Base-by-base conservation (phyloP, 768 basidiomycete genomes). In the Leccinum incarnatum region DNA sequence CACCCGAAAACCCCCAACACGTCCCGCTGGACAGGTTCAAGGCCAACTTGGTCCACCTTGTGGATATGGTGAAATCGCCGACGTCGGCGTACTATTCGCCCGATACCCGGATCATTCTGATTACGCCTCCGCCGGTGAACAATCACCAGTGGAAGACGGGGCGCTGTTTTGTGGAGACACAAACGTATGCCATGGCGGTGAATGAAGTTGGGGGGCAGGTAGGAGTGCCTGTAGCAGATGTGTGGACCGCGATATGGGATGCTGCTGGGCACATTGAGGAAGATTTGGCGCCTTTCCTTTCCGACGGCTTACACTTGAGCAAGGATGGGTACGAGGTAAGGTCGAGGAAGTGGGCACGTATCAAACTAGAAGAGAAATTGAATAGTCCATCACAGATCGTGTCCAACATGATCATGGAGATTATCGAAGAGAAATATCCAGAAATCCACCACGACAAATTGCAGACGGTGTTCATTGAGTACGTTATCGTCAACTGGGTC, bases 91-190 rank as follows among this genome's bases (percentile, higher is more conserved):
- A 81, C 67, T 83, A 89, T 74, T 88, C 89, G 10, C 87, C 89
- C 2, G 66, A 78, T 17, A 95, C 93, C 49, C 80, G 81, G 55
- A 81, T 96, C 65, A 75, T 97, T 54, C 78, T 98, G 56, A 83
- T 95, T 58, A 91, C 90, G 14, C 91, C 95, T 12, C 91, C 94
- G 5, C 95, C 95, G 2, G 80, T 93, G 54, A 89, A 88, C 65
- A 84, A 84, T 5, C 64, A 80, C 63, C 83, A 84, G 59, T 78
- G 89, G 64, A 67, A 66, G 45, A 14, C 17, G 21, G 80, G 76
- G 47, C 81, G 91, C 12, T 68, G 75, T 36, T 88, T 89, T 65
- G 83, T 79, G 23, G 77, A 75, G 23, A 89, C 92, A 17, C 81
- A 75, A 58, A 64, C 66, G 30, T 96, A 95, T 70, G 91, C 91